Evolutionary conservation across 1,284 basidiomycete genomes (phyloP).

Genomic region (Tylopilus sp.): DNA sequence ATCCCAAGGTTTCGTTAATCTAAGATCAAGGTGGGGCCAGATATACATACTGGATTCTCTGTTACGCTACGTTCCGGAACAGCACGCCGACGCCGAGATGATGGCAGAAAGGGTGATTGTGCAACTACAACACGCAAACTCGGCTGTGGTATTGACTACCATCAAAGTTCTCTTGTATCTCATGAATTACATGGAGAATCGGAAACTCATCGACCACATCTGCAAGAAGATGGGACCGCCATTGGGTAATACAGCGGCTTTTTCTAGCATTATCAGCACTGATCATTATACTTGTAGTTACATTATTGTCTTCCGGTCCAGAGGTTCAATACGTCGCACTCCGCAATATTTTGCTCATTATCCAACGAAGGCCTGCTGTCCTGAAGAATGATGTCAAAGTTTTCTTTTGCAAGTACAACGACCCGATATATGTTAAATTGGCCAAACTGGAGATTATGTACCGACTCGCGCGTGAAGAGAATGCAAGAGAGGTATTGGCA

Average conservation of each 20-base stretch:
- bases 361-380: constrained; percentile 90
- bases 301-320: constrained; percentile 91
- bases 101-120: constrained; percentile 93
- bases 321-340: constrained; percentile 99
- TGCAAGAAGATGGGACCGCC: constrained; percentile 98
- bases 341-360: constrained; percentile 94
- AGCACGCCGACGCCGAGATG: constrained; percentile 85
- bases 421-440: constrained; percentile 98
- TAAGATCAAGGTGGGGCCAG: constrained; percentile 84
- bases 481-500: constrained; percentile 87
- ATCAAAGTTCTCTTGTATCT: constrained; percentile 95
- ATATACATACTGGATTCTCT: constrained; percentile 97
- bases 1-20: constrained; percentile 10
- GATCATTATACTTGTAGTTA: constrained; percentile 55
- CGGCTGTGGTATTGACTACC: constrained; percentile 91
- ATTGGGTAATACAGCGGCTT: constrained; percentile 57
- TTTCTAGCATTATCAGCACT: constrained; percentile 5
- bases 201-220: constrained; percentile 81
- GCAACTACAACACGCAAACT: constrained; percentile 90
- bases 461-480: constrained; percentile 86
- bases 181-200: constrained; percentile 99
- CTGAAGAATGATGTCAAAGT: constrained; percentile 97
- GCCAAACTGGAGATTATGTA: constrained; percentile 99
- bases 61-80: constrained; percentile 89
- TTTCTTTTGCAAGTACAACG: constrained; percentile 99